phyloP scores from a whole-genome alignment of 306 rosid species.

The Corylus heterophylla region DNA sequence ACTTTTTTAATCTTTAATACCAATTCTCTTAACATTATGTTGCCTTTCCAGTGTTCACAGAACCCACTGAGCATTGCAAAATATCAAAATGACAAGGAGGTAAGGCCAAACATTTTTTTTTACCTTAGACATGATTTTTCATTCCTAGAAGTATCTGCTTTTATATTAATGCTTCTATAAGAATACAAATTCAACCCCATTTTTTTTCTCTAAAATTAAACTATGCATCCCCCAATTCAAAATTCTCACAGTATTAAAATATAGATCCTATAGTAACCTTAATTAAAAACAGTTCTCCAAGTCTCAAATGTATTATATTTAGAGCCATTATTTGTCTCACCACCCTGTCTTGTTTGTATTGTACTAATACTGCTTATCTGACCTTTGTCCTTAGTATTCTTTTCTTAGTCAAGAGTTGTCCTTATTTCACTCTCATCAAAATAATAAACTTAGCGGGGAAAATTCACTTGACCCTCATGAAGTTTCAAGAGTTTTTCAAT shows the following conservation, averaged over 20 bases:
- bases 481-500: too few relatives aligned
- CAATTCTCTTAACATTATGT: conserved; percentile 28
- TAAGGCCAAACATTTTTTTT: conserved; percentile 25
- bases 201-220: too few relatives aligned
- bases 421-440: background rate
- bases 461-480: too few relatives aligned
- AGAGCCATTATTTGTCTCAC: too few relatives aligned
- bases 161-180: background rate
- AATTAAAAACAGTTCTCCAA: too few relatives aligned
- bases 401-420: background rate
- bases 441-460: background rate
- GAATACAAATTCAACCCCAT: too few relatives aligned
- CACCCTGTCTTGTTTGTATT: too few relatives aligned
- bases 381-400: background rate
- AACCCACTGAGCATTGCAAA: conserved; percentile 83
- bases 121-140: conserved; percentile 13
- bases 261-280: too few relatives aligned
- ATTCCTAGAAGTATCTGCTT: conserved; percentile 14
- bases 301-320: too few relatives aligned
- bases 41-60: conserved; percentile 86
- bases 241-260: too few relatives aligned
- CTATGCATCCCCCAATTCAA: too few relatives aligned
- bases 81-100: conserved; percentile 99
- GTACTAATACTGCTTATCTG: background rate
- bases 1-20: conserved; percentile 1